Evolutionary conservation across 495 filamentous ascomycete genomes (phyloP).

Genomic region (Aspergillus avenaceus): DNA sequence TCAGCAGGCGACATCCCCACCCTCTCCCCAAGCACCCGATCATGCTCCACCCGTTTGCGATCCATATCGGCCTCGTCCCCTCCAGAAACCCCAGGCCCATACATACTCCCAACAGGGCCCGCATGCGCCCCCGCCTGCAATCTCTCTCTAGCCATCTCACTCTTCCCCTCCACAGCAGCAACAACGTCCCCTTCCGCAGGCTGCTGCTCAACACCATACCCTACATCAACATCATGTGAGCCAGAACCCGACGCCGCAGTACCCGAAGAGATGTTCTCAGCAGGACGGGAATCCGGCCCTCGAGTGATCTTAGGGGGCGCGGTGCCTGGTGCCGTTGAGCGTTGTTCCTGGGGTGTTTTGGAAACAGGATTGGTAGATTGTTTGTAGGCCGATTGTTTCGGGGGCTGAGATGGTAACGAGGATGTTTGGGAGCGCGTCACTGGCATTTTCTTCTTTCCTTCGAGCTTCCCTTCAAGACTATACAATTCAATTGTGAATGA

Average conservation of each 20-base stretch:
- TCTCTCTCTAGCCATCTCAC: conserved; percentile 34
- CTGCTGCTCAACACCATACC: conserved; percentile 55
- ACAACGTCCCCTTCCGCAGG: conserved; percentile 53
- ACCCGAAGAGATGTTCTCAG: conserved; percentile 18
- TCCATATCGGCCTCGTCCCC: conserved; percentile 44
- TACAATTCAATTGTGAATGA: no score
- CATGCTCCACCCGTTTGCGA: conserved; percentile 43
- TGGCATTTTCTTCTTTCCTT: no score
- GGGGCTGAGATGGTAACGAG: conserved; percentile 39
- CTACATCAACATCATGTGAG: conserved; percentile 31
- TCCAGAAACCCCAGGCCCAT: conserved; percentile 24
- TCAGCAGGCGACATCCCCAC: conserved; percentile 18
- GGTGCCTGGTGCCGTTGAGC: conserved; percentile 21
- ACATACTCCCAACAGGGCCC: conserved; percentile 28
- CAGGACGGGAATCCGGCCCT: conserved; percentile 33
- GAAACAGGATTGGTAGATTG: conserved; percentile 46
- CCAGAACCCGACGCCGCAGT: conserved; percentile 14
- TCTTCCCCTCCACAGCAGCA: conserved; percentile 37
- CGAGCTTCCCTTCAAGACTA: no score
- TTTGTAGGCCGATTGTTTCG: conserved; percentile 47
- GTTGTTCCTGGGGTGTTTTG: conserved; percentile 45
- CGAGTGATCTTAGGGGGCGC: conserved; percentile 38
- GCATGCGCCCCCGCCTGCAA: conserved; percentile 35
- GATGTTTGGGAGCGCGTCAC: no score
- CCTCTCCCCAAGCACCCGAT: conserved; percentile 32